phyloP scores from a whole-genome alignment of 2,329 filamentous ascomycete genomes.

The Cladosporium austrohemisphaericum region DNA sequence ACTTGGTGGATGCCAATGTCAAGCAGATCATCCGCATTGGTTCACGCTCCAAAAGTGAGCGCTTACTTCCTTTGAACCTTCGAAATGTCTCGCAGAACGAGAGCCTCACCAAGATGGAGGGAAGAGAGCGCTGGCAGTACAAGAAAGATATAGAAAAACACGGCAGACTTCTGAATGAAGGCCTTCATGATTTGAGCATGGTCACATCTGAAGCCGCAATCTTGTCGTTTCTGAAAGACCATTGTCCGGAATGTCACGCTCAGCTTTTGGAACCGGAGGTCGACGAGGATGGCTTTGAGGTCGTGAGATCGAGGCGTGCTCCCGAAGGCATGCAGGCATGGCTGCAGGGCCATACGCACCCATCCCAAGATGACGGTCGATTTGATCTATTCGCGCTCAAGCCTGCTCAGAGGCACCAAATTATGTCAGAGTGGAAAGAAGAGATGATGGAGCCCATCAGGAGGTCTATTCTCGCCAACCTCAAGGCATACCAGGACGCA shows the following conservation, averaged over 20 bases:
- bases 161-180: conserved; percentile 18
- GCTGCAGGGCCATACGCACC: background rate
- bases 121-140: conserved; percentile 29
- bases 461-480: conserved; percentile 20
- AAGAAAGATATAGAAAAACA: conserved; percentile 21
- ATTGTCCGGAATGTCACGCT: conserved; percentile 19
- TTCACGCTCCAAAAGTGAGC: conserved; percentile 53
- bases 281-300: conserved; percentile 26
- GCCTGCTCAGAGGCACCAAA: background rate
- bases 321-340: background rate
- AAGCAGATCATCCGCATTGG: conserved; percentile 60
- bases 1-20: conserved; percentile 49
- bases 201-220: background rate
- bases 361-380: background rate
- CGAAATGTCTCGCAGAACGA: conserved; percentile 33
- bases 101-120: conserved; percentile 41
- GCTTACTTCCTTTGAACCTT: conserved; percentile 51
- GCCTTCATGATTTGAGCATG: conserved; percentile 7
- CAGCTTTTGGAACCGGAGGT: conserved; percentile 22
- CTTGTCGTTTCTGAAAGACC: conserved; percentile 15
- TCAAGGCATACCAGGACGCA: conserved; percentile 19
- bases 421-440: conserved; percentile 18
- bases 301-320: background rate
- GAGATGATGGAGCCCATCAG: conserved; percentile 18
- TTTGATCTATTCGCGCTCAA: background rate